Percentiles rank a stretch among this genome's conserved stretches.
Conservation (phyloP, 2,329 filamentous ascomycete genomes). For the Ceratocystis alfenasii region DNA sequence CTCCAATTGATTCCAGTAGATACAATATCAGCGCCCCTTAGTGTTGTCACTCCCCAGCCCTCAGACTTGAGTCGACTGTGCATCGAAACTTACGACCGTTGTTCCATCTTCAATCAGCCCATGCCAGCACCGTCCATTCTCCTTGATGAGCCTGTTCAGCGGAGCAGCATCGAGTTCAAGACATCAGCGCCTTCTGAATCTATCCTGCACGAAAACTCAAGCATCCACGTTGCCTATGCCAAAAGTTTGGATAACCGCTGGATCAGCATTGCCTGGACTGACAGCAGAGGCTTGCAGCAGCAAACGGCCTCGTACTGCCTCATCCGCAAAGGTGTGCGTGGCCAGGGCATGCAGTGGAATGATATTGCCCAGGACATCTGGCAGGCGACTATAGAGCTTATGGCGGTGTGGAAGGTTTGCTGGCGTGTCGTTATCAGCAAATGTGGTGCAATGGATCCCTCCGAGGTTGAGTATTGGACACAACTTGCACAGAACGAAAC, state of each 20-base stretch:
- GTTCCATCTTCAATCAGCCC: slow-evolving; percentile 40
- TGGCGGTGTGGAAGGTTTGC: slow-evolving; percentile 56
- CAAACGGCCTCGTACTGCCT: slow-evolving; percentile 63
- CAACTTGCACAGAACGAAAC: slow-evolving; percentile 41
- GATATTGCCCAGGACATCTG: slow-evolving; percentile 66
- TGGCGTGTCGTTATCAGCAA: slow-evolving; percentile 70
- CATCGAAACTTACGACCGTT: slow-evolving; percentile 67
- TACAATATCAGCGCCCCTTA: slow-evolving; percentile 51
- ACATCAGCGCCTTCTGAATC: slow-evolving; percentile 58
- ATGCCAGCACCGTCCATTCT: slow-evolving; percentile 58
- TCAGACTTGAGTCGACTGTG: slow-evolving; percentile 51
- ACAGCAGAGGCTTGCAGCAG: slow-evolving; percentile 62
- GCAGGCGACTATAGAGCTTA: slow-evolving; percentile 63
- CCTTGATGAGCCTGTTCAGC: slow-evolving; percentile 54
- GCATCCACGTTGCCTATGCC: slow-evolving; percentile 69
- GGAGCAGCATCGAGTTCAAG: slow-evolving; percentile 65
- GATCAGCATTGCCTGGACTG: slow-evolving; percentile 71
- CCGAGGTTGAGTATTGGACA: slow-evolving; percentile 52
- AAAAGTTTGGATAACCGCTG: slow-evolving; percentile 64
- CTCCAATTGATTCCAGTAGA: slow-evolving; percentile 63
- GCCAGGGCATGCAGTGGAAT: slow-evolving; percentile 41
- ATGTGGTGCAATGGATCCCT: slow-evolving; percentile 53
- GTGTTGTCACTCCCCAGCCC: slow-evolving; percentile 50
- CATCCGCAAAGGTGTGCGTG: slow-evolving; percentile 41
- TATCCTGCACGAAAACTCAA: slow-evolving; percentile 64